Conservation (phyloP, 306 rosid species). For the Comarum palustre region DNA sequence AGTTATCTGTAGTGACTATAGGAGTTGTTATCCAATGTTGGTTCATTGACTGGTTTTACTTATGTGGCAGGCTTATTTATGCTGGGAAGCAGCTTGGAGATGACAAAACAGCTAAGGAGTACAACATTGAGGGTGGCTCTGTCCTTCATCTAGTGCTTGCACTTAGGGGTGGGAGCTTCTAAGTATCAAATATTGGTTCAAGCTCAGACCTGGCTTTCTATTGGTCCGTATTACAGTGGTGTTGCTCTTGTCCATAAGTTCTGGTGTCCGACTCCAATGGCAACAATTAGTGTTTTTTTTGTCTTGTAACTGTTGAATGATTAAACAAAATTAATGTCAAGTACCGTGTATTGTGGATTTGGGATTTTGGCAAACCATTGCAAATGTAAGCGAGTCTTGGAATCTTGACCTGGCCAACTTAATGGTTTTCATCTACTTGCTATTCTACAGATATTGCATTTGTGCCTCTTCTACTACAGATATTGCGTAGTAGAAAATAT, state of each 20-base stretch:
- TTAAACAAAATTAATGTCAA: not conserved
- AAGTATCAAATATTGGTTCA: slow-evolving; percentile 9
- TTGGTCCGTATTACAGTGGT: not conserved
- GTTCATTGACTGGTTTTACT: not conserved
- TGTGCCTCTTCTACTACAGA: not conserved
- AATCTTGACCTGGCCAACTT: not conserved
- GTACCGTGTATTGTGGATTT: not conserved
- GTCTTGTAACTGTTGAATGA: not conserved
- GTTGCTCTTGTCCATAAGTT: not conserved
- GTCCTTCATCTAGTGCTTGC: slow-evolving; percentile 96
- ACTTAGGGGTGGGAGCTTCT: slow-evolving; percentile 66
- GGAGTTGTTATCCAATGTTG: not conserved
- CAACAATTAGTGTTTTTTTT: not conserved
- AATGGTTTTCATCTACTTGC: not conserved
- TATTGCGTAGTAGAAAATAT: not conserved
- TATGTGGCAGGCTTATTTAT: slow-evolving; percentile 75
- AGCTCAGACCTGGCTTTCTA: not conserved
- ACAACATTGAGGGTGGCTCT: slow-evolving; percentile 95
- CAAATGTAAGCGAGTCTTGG: not conserved
- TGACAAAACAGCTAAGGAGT: slow-evolving; percentile 95
- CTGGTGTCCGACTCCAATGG: not conserved
- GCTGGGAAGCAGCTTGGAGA: slow-evolving; percentile 97
- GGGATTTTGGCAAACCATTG: not conserved
- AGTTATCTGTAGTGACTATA: not conserved
- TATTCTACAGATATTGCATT: not conserved